phyloP scores from a whole-genome alignment of 1,284 basidiomycete genomes.

The Schizopora paradoxa region DNA sequence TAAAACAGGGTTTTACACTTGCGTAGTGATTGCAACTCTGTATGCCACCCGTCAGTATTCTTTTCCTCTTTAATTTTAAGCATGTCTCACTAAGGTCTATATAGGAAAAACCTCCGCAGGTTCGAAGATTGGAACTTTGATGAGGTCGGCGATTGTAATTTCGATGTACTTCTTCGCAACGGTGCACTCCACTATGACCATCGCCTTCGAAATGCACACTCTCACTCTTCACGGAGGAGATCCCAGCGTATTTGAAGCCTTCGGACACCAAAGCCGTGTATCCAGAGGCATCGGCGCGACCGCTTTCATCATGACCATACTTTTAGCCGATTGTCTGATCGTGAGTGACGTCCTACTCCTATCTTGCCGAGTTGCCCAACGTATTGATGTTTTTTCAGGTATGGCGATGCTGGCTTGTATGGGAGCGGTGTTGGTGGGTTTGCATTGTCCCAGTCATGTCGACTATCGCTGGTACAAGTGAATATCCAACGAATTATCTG shows the following conservation, averaged over 20 bases:
- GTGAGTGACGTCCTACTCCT: background rate
- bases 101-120: background rate
- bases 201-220: background rate
- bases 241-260: background rate
- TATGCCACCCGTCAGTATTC: background rate
- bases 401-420: background rate
- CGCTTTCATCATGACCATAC: background rate
- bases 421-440: background rate
- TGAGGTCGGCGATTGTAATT: background rate
- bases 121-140: too few relatives aligned
- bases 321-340: background rate
- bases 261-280: too few relatives aligned
- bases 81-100: background rate
- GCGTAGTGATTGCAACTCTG: background rate
- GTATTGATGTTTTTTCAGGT: background rate
- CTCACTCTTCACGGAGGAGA: background rate
- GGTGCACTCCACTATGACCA: background rate
- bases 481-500: background rate
- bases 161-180: background rate
- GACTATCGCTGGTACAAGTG: background rate
- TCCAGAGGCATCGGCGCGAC: background rate
- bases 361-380: background rate
- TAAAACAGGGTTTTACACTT: background rate
- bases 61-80: background rate
- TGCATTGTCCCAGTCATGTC: background rate